Evolutionary conservation across 371 early-diverging fungal species (phyloP).

Genomic region (Mortierella sp.): DNA sequence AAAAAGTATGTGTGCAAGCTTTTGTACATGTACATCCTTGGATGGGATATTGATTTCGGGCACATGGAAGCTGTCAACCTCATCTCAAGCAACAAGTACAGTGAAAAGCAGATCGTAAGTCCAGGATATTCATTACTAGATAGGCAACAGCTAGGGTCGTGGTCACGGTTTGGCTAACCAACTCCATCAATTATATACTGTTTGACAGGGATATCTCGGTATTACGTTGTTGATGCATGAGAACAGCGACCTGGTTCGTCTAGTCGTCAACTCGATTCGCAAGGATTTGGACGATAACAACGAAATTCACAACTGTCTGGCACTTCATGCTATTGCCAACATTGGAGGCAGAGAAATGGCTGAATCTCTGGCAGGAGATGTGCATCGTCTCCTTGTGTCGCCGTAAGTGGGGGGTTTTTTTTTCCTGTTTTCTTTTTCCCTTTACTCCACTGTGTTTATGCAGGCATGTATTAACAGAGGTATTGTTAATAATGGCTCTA

Average conservation of each 20-base stretch:
- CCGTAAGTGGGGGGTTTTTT: conserved; percentile 65
- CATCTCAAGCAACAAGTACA: conserved; percentile 89
- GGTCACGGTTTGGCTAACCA: not conserved
- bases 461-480: no score
- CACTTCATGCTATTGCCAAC: conserved; percentile 95
- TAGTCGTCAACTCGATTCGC: conserved; percentile 89
- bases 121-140: not conserved
- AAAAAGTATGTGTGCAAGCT: conserved; percentile 99
- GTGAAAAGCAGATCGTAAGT: conserved; percentile 96
- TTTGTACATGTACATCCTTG: conserved; percentile 97
- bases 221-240: conserved; percentile 92
- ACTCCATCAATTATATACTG: not conserved
- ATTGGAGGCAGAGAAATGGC: conserved; percentile 95
- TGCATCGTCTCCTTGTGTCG: conserved; percentile 85
- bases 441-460: not conserved
- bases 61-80: conserved; percentile 96
- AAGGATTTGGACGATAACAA: conserved; percentile 91
- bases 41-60: conserved; percentile 98
- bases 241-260: conserved; percentile 82
- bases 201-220: conserved; percentile 91
- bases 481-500: not conserved
- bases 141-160: not conserved
- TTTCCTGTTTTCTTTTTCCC: not conserved
- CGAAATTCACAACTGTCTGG: conserved; percentile 92
- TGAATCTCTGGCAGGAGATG: conserved; percentile 85